These are phyloP conservation scores for Diutina rugosa DNA, from an alignment of 1,139 yeast genomes.

Conservation along the genomic window DNA sequence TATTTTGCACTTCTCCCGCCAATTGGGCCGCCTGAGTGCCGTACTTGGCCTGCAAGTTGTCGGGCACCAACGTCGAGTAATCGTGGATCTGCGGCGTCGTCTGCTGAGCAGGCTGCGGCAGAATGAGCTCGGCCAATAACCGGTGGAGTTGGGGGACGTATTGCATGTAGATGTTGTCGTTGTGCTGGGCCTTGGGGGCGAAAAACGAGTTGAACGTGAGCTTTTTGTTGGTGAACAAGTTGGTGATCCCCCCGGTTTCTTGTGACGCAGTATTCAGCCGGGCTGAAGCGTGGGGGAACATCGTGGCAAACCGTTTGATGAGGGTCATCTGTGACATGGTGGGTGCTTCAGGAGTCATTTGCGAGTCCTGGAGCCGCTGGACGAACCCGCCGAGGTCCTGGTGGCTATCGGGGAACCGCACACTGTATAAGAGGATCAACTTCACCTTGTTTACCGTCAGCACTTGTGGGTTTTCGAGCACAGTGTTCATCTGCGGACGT, in stretches of 20 bases:
- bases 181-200: constrained; percentile 9
- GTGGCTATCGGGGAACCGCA: constrained; percentile 33
- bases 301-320: constrained; percentile 17
- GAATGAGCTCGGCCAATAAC: constrained; percentile 11
- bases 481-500: constrained; percentile 13
- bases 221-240: constrained; percentile 14
- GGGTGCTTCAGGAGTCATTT: constrained; percentile 16
- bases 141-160: constrained; percentile 65
- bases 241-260: constrained; percentile 5
- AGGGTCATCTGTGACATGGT: constrained; percentile 21
- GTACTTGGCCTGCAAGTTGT: constrained; percentile 18
- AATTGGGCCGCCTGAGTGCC: constrained; percentile 15
- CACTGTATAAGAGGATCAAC: constrained; percentile 58
- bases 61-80: constrained; percentile 10
- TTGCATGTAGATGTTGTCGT: constrained; percentile 44
- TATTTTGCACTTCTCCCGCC: constrained; percentile 41
- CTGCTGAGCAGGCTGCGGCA: constrained; percentile 8
- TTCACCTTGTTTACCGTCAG: constrained; percentile 23
- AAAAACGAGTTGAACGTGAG: constrained; percentile 14
- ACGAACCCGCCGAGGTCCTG: constrained; percentile 14
- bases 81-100: constrained; percentile 7
- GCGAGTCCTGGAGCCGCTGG: constrained; percentile 17
- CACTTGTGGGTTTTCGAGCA: constrained; percentile 14
- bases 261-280: neutral
- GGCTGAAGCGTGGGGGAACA: constrained; percentile 7